Evolutionary conservation across 768 basidiomycete species (phyloP).

Genomic region (Boletus vinaceobasis): DNA sequence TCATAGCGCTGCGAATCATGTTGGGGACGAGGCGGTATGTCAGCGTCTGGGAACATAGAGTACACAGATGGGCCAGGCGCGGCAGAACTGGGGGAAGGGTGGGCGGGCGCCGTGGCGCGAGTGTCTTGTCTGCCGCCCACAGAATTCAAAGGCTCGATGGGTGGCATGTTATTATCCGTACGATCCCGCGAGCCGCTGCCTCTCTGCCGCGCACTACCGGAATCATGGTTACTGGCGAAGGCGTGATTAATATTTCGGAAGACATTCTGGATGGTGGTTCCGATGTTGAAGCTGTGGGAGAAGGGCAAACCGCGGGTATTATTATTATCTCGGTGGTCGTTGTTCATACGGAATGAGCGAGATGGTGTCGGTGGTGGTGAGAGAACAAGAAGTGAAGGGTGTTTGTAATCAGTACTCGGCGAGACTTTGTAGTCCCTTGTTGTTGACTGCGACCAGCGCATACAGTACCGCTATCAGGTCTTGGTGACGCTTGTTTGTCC

Average conservation of each 20-base stretch:
- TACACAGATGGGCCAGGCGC: not conserved
- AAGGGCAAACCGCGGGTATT: constrained; percentile 11
- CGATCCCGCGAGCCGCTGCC: not conserved
- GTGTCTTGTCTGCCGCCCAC: not conserved
- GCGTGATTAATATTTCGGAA: constrained; percentile 33
- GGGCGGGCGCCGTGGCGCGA: not conserved
- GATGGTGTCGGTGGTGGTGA: constrained; percentile 15
- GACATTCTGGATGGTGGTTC: constrained; percentile 28
- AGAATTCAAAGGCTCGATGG: constrained; percentile 3
- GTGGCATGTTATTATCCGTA: not conserved
- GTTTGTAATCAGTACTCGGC: constrained; percentile 6
- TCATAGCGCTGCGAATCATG: constrained; percentile 18
- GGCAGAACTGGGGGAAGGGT: constrained; percentile 1
- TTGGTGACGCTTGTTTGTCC: constrained; percentile 21
- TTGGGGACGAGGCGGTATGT: constrained; percentile 6
- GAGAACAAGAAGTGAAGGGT: constrained; percentile 11
- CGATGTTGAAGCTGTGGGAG: constrained; percentile 19
- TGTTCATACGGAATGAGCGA: constrained; percentile 10
- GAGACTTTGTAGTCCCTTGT: not conserved
- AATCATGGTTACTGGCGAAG: constrained; percentile 13
- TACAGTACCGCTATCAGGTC: too few relatives aligned
- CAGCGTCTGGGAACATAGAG: constrained; percentile 3
- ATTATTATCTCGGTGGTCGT: constrained; percentile 11
- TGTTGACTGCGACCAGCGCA: not conserved
- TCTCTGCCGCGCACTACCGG: not conserved